Percentiles rank a stretch among this genome's conserved stretches.
These are phyloP conservation scores for Caloboletus firmus DNA, from an alignment of 1,284 basidiomycete genomes.

Conservation along the genomic window DNA sequence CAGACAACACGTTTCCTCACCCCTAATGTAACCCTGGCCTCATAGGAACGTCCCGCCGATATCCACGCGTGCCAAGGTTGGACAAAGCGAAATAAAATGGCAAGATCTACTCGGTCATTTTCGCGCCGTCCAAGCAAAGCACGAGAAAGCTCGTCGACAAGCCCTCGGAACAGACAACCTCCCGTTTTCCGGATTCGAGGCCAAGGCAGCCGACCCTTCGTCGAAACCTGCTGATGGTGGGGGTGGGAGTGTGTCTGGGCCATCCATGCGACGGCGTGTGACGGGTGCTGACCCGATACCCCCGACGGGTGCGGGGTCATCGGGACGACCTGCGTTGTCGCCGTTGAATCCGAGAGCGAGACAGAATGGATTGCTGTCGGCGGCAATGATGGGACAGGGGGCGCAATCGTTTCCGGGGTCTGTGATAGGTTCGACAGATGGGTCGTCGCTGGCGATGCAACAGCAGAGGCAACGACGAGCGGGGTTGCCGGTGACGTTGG, in stretches of 20 bases:
- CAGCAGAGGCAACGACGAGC: conserved; percentile 53
- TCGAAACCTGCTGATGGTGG: conserved; percentile 21
- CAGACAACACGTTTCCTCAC: too few relatives aligned
- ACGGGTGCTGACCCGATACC: conserved; percentile 46
- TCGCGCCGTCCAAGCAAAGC: conserved; percentile 77
- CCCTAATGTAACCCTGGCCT: background rate
- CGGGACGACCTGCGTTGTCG: conserved; percentile 49
- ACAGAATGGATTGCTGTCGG: conserved; percentile 44
- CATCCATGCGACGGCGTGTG: conserved; percentile 55
- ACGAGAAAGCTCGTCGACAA: conserved; percentile 82
- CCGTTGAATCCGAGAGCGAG: conserved; percentile 72
- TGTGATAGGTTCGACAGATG: conserved; percentile 10
- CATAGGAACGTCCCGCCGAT: conserved; percentile 38
- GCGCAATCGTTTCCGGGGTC: conserved; percentile 21
- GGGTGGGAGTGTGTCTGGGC: conserved; percentile 27
- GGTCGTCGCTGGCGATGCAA: conserved; percentile 39
- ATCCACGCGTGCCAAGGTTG: conserved; percentile 65
- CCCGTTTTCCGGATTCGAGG: conserved; percentile 25
- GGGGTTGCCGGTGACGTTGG: conserved; percentile 38
- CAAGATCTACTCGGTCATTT: conserved; percentile 87
- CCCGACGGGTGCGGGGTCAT: conserved; percentile 15
- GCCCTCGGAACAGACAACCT: conserved; percentile 46
- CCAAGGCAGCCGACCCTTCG: conserved; percentile 15
- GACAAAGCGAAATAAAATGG: conserved; percentile 91
- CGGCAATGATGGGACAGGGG: conserved; percentile 25